A percentile compares a stretch with the other conserved stretches of the same genome.
These are phyloP conservation scores for Pisolithus albus DNA, from an alignment of 768 basidiomycete genomes.

Conservation along the genomic window DNA sequence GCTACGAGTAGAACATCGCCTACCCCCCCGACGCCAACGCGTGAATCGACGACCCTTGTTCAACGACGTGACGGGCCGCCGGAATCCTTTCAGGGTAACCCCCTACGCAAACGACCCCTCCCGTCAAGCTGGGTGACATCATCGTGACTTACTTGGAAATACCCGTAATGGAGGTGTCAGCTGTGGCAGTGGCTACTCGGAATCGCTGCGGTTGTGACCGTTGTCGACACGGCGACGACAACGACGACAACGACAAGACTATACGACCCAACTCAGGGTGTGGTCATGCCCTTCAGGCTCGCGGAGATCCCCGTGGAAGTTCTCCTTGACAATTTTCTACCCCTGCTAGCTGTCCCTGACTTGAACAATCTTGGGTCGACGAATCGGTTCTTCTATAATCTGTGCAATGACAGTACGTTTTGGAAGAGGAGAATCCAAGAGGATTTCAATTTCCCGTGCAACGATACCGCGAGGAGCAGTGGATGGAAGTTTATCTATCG, in stretches of 20 bases:
- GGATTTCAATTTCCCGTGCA: slow-evolving; percentile 76
- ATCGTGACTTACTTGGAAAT: slow-evolving; percentile 4
- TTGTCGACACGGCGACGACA: not conserved
- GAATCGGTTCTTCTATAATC: slow-evolving; percentile 52
- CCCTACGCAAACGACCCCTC: slow-evolving; percentile 1
- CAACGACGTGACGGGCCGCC: too few species aligned
- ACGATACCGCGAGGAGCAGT: slow-evolving; percentile 61
- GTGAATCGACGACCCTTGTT: too few species aligned
- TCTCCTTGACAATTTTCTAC: slow-evolving; percentile 67
- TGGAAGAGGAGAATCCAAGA: slow-evolving; percentile 64
- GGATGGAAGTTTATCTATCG: slow-evolving; percentile 81
- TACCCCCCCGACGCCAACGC: too few species aligned
- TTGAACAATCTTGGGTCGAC: slow-evolving; percentile 55
- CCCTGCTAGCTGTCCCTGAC: slow-evolving; percentile 45
- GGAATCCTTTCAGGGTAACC: too few species aligned
- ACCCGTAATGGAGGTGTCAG: too few species aligned
- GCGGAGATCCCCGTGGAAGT: slow-evolving; percentile 66
- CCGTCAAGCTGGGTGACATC: slow-evolving; percentile 2
- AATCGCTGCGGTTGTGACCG: not conserved
- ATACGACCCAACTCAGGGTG: not conserved
- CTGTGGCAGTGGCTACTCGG: too few species aligned
- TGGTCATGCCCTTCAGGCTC: slow-evolving; percentile 31
- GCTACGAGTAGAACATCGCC: too few species aligned
- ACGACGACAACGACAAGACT: not conserved
- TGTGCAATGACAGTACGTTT: slow-evolving; percentile 66